Evolutionary conservation across 371 early-diverging fungal genomes (phyloP).

Genomic region (Dichotomocladium elegans): DNA sequence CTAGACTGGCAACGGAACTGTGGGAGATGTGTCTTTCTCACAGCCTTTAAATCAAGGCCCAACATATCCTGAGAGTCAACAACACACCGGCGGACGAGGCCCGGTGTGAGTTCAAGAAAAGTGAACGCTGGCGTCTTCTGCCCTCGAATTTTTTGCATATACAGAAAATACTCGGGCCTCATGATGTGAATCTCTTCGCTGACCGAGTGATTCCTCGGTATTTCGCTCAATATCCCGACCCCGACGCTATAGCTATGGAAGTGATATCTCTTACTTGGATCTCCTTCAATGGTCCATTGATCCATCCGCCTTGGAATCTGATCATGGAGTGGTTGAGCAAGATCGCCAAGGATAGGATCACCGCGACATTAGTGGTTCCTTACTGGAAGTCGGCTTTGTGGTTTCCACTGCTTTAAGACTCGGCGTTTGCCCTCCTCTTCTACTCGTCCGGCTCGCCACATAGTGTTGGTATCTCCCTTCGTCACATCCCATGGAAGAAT

Average conservation of each 20-base stretch:
- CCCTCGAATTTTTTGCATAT: neutral
- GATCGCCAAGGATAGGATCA: neutral
- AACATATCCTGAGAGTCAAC: slow-evolving; percentile 13
- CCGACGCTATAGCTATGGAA: slow-evolving; percentile 3
- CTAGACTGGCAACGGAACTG: slow-evolving; percentile 12
- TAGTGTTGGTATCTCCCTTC: slow-evolving; percentile 2
- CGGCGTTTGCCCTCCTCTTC: slow-evolving; percentile 2
- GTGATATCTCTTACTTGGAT: neutral
- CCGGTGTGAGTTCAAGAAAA: neutral
- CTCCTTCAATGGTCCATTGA: neutral
- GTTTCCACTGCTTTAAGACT: slow-evolving; percentile 10
- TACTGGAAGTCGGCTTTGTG: slow-evolving; percentile 11
- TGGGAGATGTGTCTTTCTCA: slow-evolving; percentile 17
- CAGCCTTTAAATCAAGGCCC: slow-evolving; percentile 14
- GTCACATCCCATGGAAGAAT: slow-evolving; percentile 5
- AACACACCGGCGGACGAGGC: slow-evolving; percentile 12
- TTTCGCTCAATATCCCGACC: slow-evolving; percentile 9
- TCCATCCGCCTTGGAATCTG: slow-evolving; percentile 9
- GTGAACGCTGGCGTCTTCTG: neutral
- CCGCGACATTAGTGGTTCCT: slow-evolving; percentile 4
- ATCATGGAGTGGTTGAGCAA: neutral
- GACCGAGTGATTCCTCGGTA: slow-evolving; percentile 13
- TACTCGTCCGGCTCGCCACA: slow-evolving; percentile 1
- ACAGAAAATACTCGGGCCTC: slow-evolving; percentile 4
- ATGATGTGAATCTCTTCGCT: slow-evolving; percentile 21